These are phyloP conservation scores for Paramyrothecium roridum DNA, from an alignment of 2,329 filamentous ascomycete species.

Conservation along the genomic window DNA sequence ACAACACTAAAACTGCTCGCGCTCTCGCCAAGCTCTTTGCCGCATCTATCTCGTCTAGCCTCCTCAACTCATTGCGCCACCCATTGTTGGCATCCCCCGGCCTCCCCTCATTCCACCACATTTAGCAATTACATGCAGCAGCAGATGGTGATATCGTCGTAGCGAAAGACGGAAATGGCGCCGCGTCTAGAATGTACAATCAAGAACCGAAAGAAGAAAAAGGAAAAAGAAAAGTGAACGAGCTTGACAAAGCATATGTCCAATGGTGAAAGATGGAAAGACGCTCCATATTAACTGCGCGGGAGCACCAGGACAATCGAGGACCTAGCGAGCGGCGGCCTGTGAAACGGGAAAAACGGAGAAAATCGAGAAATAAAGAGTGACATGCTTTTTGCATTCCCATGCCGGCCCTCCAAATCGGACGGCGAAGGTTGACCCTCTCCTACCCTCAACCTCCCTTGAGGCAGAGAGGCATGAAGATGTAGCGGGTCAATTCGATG, in stretches of 20 bases:
- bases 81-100: slow-evolving; percentile 1
- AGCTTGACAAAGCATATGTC: not conserved
- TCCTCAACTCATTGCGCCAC: not conserved
- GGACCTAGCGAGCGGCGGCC: not conserved
- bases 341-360: not conserved
- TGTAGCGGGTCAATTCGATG: not conserved
- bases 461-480: not conserved
- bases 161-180: slow-evolving; percentile 19
- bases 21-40: not conserved
- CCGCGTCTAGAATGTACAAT: slow-evolving; percentile 31
- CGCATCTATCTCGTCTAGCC: not conserved
- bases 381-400: slow-evolving; percentile 7
- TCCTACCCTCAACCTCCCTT: not conserved
- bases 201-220: slow-evolving; percentile 17
- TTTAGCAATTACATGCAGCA: slow-evolving; percentile 26
- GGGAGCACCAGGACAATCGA: not conserved
- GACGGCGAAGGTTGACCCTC: not conserved
- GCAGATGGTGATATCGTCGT: slow-evolving; percentile 26
- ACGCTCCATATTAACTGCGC: not conserved
- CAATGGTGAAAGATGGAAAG: not conserved
- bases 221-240: slow-evolving; percentile 4
- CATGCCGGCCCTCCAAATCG: not conserved
- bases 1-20: not conserved
- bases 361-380: slow-evolving; percentile 6
- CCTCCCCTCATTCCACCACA: slow-evolving; percentile 10